Base-by-base conservation (phyloP, 2,329 filamentous ascomycete genomes). In the Hirsutella thompsonii region DNA sequence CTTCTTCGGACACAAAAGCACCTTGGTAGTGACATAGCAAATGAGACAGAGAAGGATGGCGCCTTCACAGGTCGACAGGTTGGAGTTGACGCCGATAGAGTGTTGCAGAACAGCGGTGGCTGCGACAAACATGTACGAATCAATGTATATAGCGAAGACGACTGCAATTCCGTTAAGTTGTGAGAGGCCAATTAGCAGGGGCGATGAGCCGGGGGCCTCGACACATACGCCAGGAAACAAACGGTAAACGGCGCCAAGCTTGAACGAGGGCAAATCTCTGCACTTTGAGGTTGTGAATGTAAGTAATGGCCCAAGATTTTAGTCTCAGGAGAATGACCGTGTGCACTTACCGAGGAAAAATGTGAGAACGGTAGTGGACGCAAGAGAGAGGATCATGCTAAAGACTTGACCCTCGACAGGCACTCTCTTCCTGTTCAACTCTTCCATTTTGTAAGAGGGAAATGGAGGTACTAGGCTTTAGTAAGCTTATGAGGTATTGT, bases 1-100 rank as follows among this genome's bases (percentile, higher is more conserved):
- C n/a, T n/a, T n/a, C n/a, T n/a, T n/a, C n/a, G n/a, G n/a, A n/a
- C n/a, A n/a, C n/a, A n/a, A n/a, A n/a, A n/a, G n/a, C n/a, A 79
- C 70, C 60, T 81, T 81, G 2, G 75, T 78, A 2, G 72, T 73
- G 40, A 81, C 64, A 50, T 81, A 81, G 47, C 70, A 79, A 5
- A 69, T 58, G 2, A 81, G 61, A 52, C 77, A 81, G 1, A 81
- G 59, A 5, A 80, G 47, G 34, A 81, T 76, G 8, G 74, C 74
- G 5, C 69, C 67, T 36, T 73, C 67, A 51, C 77, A 81, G 5
- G 74, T 62, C 2, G 53, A 50, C 4, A 59, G 48, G 19, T 64
- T 72, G n/a, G 61, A 63, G 46, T 77, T 72, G 38, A 80, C 63
- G 1, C 74, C 73, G 42, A 76, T 63, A 1, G 74, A 70, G 45